Evolutionary conservation across 306 rosid genomes (phyloP).

Genomic region (Coriaria nepalensis): DNA sequence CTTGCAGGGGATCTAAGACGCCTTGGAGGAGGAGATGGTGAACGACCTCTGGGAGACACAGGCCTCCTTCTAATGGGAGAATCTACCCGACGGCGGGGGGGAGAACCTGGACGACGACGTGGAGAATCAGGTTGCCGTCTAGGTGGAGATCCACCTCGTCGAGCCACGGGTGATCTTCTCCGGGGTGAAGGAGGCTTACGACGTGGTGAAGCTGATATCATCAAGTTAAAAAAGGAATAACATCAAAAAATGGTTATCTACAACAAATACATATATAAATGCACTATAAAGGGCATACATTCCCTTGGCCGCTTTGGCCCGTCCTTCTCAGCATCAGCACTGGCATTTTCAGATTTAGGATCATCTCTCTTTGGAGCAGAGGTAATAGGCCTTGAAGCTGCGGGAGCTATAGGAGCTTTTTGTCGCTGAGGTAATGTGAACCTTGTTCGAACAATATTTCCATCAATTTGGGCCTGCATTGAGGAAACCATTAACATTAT

Average conservation of each 20-base stretch:
- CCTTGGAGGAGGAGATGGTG: conserved; percentile 66
- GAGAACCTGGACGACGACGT: conserved; percentile 60
- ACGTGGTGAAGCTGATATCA: conserved; percentile 59
- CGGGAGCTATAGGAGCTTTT: conserved; percentile 63
- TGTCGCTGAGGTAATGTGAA: conserved; percentile 82
- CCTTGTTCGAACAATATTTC: conserved; percentile 73
- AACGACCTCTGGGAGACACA: conserved; percentile 76
- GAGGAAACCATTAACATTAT: conserved; percentile 14
- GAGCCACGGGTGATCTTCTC: conserved; percentile 74
- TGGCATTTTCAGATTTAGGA: conserved; percentile 55
- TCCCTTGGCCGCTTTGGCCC: conserved; percentile 73
- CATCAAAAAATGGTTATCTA: neutral
- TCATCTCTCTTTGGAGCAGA: conserved; percentile 62
- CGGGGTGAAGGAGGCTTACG: conserved; percentile 73
- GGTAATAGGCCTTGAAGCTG: conserved; percentile 52
- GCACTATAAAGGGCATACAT: conserved; percentile 24
- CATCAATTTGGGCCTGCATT: conserved; percentile 95
- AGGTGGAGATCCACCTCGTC: conserved; percentile 72
- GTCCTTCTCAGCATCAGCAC: conserved; percentile 65
- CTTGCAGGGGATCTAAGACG: conserved; percentile 76
- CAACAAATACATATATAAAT: neutral
- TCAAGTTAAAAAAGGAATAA: conserved; percentile 14
- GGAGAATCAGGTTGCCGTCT: conserved; percentile 65
- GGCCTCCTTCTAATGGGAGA: conserved; percentile 91
- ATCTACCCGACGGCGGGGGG: conserved; percentile 57